phyloP scores from a whole-genome alignment of 768 basidiomycete genomes.

The Hemileccinum impolitum region DNA sequence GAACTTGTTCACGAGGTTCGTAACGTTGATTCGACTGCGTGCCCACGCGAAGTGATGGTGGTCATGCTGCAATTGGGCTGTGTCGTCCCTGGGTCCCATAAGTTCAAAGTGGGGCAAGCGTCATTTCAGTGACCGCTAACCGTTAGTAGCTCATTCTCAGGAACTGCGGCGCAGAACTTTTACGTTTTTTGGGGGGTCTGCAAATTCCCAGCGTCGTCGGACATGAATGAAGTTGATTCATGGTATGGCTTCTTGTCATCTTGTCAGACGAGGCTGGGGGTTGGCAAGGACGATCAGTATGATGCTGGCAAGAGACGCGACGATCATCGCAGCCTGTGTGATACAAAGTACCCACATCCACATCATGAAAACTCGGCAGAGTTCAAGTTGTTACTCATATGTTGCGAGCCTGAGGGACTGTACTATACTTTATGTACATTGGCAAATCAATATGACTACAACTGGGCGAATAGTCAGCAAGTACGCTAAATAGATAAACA shows the following conservation, averaged over 20 bases:
- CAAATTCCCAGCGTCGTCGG: slow-evolving; percentile 11
- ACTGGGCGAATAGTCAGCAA: slow-evolving; percentile 11
- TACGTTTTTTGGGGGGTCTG: slow-evolving; percentile 8
- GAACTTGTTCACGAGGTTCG: not conserved
- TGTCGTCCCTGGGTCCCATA: not conserved
- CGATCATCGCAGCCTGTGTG: slow-evolving; percentile 12
- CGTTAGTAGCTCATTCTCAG: not conserved
- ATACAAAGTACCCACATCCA: not conserved
- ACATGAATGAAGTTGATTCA: slow-evolving; percentile 19
- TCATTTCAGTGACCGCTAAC: not conserved
- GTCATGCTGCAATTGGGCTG: not conserved
- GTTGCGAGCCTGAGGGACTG: slow-evolving; percentile 2
- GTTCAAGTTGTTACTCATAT: no score
- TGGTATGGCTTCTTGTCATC: slow-evolving; percentile 5
- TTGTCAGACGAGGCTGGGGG: slow-evolving; percentile 2
- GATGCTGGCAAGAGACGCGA: slow-evolving; percentile 8
- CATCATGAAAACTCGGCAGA: not conserved
- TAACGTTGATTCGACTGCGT: not conserved
- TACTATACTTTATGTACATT: slow-evolving; percentile 20
- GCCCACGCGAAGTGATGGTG: not conserved
- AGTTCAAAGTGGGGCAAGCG: not conserved
- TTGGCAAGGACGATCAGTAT: slow-evolving; percentile 16
- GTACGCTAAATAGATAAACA: slow-evolving; percentile 25
- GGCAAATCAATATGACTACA: slow-evolving; percentile 2
- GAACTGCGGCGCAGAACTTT: slow-evolving; percentile 1